Percentiles rank a stretch among this genome's conserved stretches.
phyloP scores from a whole-genome alignment of 208 protist genomes.

The Leishmania martiniquensis region DNA sequence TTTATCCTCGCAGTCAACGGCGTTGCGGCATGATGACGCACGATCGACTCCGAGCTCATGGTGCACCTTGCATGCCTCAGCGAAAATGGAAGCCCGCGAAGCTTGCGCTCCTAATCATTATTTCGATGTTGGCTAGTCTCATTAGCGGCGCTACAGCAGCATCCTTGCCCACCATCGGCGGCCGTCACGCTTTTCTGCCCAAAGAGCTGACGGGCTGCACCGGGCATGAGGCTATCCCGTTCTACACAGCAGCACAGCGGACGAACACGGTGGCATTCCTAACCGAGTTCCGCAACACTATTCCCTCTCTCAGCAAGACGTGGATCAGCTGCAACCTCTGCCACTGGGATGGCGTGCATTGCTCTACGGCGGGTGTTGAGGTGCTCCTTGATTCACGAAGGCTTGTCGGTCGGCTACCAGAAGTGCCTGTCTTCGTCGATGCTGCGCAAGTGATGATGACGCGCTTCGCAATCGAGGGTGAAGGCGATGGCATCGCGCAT shows the following conservation, averaged over 20 bases:
- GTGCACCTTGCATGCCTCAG: neutral
- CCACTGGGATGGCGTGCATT: constrained; percentile 1
- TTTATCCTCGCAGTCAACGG: neutral
- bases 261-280: neutral
- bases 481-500: neutral
- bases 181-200: neutral
- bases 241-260: neutral
- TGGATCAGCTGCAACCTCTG: constrained; percentile 8
- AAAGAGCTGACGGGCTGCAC: neutral
- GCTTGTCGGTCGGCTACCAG: neutral
- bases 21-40: neutral
- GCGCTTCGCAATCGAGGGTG: neutral
- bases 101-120: neutral
- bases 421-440: neutral
- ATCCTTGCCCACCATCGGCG: neutral
- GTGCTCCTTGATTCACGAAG: neutral
- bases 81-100: neutral
- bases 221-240: neutral
- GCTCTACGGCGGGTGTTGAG: constrained; percentile 1
- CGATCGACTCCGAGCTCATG: neutral
- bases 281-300: neutral
- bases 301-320: neutral
- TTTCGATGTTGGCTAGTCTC: neutral
- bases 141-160: neutral
- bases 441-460: neutral